phyloP scores from a whole-genome alignment of 768 basidiomycete species.

The Leucosporidium creatinivorum region DNA sequence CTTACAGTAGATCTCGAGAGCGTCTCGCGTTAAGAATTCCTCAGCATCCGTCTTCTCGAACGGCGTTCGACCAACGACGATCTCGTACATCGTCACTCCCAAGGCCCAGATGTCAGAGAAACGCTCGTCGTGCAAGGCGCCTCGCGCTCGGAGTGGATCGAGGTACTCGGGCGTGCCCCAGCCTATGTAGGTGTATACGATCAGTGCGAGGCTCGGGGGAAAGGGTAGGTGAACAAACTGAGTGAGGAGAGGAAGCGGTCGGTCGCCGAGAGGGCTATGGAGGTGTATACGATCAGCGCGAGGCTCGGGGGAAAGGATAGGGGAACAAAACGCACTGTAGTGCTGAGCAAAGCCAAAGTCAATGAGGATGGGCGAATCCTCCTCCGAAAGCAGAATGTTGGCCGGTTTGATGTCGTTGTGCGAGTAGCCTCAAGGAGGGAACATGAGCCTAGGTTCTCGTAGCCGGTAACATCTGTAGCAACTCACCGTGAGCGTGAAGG shows the following conservation, averaged over 20 bases:
- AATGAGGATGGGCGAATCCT: slow-evolving; percentile 68
- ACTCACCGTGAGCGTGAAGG: slow-evolving; percentile 55
- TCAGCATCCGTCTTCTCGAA: slow-evolving; percentile 29
- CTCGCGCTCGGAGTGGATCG: slow-evolving; percentile 81
- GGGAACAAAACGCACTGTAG: slow-evolving; percentile 44
- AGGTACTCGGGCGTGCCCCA: slow-evolving; percentile 91
- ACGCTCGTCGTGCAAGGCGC: slow-evolving; percentile 83
- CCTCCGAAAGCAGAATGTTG: slow-evolving; percentile 76
- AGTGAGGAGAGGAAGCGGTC: slow-evolving; percentile 23
- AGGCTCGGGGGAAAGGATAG: too few species aligned
- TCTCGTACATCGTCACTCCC: slow-evolving; percentile 68
- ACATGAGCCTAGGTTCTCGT: not conserved
- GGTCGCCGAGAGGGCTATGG: slow-evolving; percentile 12
- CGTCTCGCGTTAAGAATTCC: slow-evolving; percentile 52
- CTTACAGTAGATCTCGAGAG: slow-evolving; percentile 76
- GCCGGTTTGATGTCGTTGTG: slow-evolving; percentile 95
- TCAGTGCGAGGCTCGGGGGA: too few species aligned
- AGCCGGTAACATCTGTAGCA: not conserved
- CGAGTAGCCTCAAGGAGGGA: slow-evolving; percentile 52
- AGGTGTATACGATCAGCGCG: too few species aligned
- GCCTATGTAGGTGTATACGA: too few species aligned
- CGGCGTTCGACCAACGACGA: slow-evolving; percentile 73
- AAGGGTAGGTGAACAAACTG: not conserved
- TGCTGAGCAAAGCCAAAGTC: slow-evolving; percentile 95
- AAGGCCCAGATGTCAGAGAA: slow-evolving; percentile 58